A percentile compares a stretch with the other conserved stretches of the same genome.
Conservation (phyloP, 768 basidiomycete species). For the Ramaria sp. region DNA sequence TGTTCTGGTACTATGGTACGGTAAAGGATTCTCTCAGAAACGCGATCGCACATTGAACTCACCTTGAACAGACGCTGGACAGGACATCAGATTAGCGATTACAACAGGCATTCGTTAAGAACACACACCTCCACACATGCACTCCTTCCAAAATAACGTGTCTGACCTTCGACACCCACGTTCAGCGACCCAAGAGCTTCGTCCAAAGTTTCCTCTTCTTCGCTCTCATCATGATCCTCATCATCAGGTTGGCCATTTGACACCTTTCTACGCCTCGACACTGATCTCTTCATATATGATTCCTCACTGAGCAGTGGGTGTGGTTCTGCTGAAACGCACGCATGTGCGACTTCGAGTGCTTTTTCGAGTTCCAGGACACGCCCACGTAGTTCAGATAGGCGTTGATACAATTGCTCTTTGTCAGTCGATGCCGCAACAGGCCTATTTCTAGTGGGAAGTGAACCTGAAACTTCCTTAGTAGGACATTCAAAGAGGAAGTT, state of each 20-base stretch:
- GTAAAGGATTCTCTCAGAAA: not conserved
- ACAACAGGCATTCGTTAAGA: not conserved
- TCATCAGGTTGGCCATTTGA: not conserved
- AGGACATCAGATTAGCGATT: not conserved
- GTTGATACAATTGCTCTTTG: constrained; percentile 35
- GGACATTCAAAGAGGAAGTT: not conserved
- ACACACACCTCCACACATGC: constrained; percentile 8
- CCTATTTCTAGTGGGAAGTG: constrained; percentile 9
- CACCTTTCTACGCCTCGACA: not conserved
- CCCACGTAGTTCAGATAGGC: constrained; percentile 48
- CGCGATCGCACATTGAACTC: not conserved
- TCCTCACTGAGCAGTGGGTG: constrained; percentile 54
- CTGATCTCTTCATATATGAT: not conserved
- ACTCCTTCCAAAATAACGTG: constrained; percentile 5
- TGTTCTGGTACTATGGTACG: constrained; percentile 2
- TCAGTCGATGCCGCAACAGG: constrained; percentile 3
- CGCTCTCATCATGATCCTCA: not conserved
- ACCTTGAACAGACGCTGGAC: constrained; percentile 7
- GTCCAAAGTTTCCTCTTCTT: constrained; percentile 2
- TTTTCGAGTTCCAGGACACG: constrained; percentile 61
- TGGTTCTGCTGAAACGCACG: constrained; percentile 31
- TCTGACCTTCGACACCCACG: constrained; percentile 2
- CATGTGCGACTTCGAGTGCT: constrained; percentile 44
- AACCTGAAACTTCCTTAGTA: not conserved
- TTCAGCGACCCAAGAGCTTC: constrained; percentile 3